phyloP scores from a whole-genome alignment of 108 stramenopile genomes.

The Fragilaria crotonensis region DNA sequence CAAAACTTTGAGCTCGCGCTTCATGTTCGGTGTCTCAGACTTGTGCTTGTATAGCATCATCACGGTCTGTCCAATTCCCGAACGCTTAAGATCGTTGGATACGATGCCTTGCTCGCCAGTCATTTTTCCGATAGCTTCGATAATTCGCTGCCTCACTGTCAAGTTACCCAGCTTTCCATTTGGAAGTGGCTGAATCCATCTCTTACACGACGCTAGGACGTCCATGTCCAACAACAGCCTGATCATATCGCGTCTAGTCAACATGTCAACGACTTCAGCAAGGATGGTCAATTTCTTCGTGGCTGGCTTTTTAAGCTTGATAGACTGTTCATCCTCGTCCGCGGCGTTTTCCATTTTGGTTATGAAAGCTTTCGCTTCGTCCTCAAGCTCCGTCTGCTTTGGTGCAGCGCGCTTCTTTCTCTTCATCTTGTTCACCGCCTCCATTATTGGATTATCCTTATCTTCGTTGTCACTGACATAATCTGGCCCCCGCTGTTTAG shows the following conservation, averaged over 20 bases:
- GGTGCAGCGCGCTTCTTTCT: conserved; percentile 63
- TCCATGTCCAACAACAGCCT: conserved; percentile 73
- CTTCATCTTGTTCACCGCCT: conserved; percentile 70
- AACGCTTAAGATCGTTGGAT: conserved; percentile 61
- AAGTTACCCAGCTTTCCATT: conserved; percentile 77
- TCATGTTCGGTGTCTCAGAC: conserved; percentile 76
- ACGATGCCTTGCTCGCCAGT: conserved; percentile 73
- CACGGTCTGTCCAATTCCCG: conserved; percentile 76
- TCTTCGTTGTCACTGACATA: conserved; percentile 31
- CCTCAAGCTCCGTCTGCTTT: conserved; percentile 64
- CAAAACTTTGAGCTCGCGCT: conserved; percentile 45
- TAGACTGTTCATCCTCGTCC: conserved; percentile 63
- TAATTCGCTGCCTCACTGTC: conserved; percentile 65
- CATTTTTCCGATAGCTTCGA: conserved; percentile 57
- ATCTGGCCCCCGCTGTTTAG: conserved; percentile 31
- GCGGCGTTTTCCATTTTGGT: conserved; percentile 70
- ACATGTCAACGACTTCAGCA: conserved; percentile 49
- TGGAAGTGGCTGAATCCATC: conserved; percentile 86
- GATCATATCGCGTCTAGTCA: conserved; percentile 60
- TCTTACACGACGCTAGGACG: conserved; percentile 45
- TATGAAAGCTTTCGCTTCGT: conserved; percentile 65
- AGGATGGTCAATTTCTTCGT: conserved; percentile 69
- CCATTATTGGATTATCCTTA: conserved; percentile 73
- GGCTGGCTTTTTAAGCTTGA: conserved; percentile 51
- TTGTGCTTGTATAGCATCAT: conserved; percentile 83